These are phyloP conservation scores for Aaosphaeria arxii DNA, from an alignment of 2,329 filamentous ascomycete genomes.

Conservation along the genomic window DNA sequence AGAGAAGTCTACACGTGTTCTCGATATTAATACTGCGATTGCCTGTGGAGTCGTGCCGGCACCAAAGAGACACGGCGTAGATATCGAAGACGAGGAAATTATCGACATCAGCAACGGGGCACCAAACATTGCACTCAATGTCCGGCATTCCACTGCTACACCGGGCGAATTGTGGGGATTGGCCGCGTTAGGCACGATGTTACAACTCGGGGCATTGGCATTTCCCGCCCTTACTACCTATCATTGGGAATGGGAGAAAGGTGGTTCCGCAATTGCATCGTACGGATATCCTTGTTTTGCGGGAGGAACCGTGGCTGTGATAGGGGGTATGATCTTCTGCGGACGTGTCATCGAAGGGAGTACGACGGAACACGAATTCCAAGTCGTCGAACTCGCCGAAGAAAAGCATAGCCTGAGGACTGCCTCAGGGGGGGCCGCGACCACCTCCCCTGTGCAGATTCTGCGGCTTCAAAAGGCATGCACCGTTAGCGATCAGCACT, in stretches of 20 bases:
- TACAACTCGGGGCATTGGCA: neutral
- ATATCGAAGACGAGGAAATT: neutral
- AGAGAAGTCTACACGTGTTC: neutral
- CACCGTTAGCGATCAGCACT: constrained; percentile 2
- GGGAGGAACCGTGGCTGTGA: neutral
- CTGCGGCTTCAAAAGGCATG: neutral
- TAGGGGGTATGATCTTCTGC: neutral
- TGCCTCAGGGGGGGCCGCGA: no score
- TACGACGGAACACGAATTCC: neutral
- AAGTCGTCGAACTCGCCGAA: neutral
- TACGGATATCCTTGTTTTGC: constrained; percentile 4
- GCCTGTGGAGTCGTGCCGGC: no score
- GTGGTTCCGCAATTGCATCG: neutral
- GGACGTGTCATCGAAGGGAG: constrained; percentile 2
- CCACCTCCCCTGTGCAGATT: neutral
- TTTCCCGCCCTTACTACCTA: constrained; percentile 1
- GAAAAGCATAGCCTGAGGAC: no score
- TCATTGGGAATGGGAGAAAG: neutral
- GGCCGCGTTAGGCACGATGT: neutral
- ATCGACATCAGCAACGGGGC: neutral
- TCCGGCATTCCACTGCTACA: neutral
- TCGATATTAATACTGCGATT: neutral
- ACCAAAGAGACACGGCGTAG: neutral
- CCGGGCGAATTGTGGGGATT: neutral
- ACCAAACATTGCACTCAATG: constrained; percentile 4